These are phyloP conservation scores for Tagetes patula DNA, from an alignment of 129 eudicot species.

Conservation along the genomic window DNA sequence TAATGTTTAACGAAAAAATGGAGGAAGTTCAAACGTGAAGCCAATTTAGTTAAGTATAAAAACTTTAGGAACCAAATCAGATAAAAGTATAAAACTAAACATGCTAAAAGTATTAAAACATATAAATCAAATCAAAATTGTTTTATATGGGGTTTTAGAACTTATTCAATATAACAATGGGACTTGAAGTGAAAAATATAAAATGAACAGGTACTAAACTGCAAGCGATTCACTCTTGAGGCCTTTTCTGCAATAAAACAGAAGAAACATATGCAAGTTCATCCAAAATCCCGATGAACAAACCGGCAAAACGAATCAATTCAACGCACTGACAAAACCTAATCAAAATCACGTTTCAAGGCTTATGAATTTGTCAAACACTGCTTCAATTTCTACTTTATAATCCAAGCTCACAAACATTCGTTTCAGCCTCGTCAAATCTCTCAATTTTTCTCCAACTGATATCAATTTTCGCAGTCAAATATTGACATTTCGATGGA, in stretches of 20 bases:
- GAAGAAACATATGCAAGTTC: conserved; percentile 20
- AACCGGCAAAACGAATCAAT: conserved; percentile 23
- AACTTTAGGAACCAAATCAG: too few relatives aligned
- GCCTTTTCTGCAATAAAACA: conserved; percentile 1
- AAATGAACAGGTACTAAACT: neutral
- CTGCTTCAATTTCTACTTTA: neutral
- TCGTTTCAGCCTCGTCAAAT: neutral
- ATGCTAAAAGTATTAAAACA: too few relatives aligned
- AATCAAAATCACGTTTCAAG: conserved; percentile 16
- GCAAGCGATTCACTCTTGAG: neutral
- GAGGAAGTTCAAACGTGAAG: too few relatives aligned
- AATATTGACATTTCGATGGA: conserved; percentile 32
- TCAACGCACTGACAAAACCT: conserved; percentile 20
- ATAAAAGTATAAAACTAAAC: too few relatives aligned
- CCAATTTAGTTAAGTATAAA: too few relatives aligned
- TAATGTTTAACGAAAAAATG: too few relatives aligned
- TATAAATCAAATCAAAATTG: too few relatives aligned
- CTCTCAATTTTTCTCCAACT: conserved; percentile 15
- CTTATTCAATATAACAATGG: neutral
- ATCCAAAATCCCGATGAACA: conserved; percentile 30
- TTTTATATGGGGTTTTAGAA: too few relatives aligned
- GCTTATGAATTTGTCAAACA: conserved; percentile 13
- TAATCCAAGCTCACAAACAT: neutral
- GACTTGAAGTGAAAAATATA: neutral
- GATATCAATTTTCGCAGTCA: conserved; percentile 26